Percentiles rank a stretch among this genome's conserved stretches.
Evolutionary conservation across 345 rosid species (phyloP).

Genomic region (Erysimum cheiranthoides): DNA sequence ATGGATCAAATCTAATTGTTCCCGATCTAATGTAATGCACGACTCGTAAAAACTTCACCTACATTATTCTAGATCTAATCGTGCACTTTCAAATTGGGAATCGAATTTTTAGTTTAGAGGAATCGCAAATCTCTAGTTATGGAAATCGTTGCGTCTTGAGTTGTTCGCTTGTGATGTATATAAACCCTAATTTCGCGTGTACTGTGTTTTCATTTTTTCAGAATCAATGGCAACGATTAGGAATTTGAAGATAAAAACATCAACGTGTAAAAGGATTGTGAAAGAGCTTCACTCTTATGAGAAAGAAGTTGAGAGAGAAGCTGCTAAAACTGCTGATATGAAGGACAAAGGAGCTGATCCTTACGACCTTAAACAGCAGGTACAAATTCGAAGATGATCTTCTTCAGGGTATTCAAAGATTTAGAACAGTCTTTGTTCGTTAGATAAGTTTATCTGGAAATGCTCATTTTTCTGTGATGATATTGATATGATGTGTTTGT

Average conservation of each 20-base stretch:
- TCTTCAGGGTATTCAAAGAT: not conserved
- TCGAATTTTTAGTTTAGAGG: constrained; percentile 2
- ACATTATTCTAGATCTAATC: not conserved
- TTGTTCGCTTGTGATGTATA: not conserved
- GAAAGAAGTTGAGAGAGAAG: constrained; percentile 95
- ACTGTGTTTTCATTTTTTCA: not conserved
- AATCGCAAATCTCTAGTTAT: not conserved
- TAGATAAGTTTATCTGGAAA: not conserved
- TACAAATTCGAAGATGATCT: constrained; percentile 11
- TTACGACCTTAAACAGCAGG: constrained; percentile 97
- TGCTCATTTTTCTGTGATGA: not conserved
- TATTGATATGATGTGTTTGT: constrained; percentile 1
- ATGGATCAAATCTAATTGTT: not conserved
- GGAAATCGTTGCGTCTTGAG: constrained; percentile 1
- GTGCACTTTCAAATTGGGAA: not conserved
- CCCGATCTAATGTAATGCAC: not conserved
- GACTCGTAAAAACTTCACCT: not conserved
- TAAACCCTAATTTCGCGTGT: not conserved
- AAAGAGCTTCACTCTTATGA: constrained; percentile 90
- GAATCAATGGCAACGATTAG: constrained; percentile 65
- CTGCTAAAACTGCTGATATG: constrained; percentile 83
- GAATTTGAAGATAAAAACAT: constrained; percentile 77
- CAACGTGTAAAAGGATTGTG: constrained; percentile 76
- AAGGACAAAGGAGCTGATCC: constrained; percentile 92
- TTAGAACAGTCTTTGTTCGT: not conserved